Conservation (phyloP, 352 stramenopile species). For the Paralagenidium karlingii region DNA sequence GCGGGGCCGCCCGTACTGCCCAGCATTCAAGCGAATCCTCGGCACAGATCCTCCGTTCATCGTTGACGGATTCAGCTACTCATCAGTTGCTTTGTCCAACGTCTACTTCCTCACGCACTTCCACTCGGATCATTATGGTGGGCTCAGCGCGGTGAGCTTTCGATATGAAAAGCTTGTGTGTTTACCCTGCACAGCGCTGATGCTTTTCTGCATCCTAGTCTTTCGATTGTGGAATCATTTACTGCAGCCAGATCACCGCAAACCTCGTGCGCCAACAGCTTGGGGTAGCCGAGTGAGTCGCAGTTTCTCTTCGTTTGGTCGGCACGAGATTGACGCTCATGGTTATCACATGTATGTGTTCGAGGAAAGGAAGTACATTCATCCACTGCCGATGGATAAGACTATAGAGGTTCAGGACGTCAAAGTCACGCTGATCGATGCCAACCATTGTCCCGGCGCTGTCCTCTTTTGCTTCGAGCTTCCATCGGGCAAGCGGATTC, state of each 20-base stretch:
- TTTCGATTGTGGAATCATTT: slow-evolving; percentile 91
- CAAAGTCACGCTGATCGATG: slow-evolving; percentile 91
- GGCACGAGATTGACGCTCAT: background rate
- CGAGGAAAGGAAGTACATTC: slow-evolving; percentile 76
- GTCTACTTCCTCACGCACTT: slow-evolving; percentile 97
- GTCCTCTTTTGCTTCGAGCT: slow-evolving; percentile 92
- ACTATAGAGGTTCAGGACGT: slow-evolving; percentile 73
- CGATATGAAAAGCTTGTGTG: background rate
- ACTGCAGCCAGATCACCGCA: slow-evolving; percentile 89
- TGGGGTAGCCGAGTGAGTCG: slow-evolving; percentile 31
- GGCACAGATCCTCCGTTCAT: slow-evolving; percentile 73
- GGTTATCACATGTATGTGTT: background rate
- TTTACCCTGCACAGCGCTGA: background rate
- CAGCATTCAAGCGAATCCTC: slow-evolving; percentile 69
- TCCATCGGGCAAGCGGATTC: slow-evolving; percentile 60
- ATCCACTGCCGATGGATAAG: slow-evolving; percentile 84
- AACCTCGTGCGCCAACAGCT: slow-evolving; percentile 88
- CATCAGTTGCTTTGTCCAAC: slow-evolving; percentile 51
- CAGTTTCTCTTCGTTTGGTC: background rate
- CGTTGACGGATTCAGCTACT: slow-evolving; percentile 81
- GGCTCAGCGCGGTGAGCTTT: slow-evolving; percentile 70
- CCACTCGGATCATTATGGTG: slow-evolving; percentile 94
- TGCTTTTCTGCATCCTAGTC: slow-evolving; percentile 7
- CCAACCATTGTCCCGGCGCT: slow-evolving; percentile 95
- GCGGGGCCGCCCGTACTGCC: slow-evolving; percentile 17